These are phyloP conservation scores for Aspergillus homomorphus DNA, from an alignment of 495 filamentous ascomycete genomes.

Conservation along the genomic window DNA sequence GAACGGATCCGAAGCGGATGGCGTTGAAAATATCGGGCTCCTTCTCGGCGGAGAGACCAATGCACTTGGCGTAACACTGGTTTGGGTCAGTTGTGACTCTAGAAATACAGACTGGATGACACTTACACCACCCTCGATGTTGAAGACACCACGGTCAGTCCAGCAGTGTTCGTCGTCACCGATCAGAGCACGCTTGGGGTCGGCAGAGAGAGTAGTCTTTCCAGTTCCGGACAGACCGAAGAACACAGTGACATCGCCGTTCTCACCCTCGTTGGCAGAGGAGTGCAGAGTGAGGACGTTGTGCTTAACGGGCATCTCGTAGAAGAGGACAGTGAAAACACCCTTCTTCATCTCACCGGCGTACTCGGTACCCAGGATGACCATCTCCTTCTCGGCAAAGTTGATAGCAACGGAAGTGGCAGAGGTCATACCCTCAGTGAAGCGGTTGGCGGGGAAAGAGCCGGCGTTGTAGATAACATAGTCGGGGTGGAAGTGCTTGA, in stretches of 20 bases:
- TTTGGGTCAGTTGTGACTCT: background rate
- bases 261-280: slow-evolving; percentile 83
- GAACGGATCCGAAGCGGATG: slow-evolving; percentile 93
- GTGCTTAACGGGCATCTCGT: slow-evolving; percentile 99
- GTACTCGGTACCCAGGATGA: slow-evolving; percentile 98
- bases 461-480: slow-evolving; percentile 99
- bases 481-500: slow-evolving; percentile 95
- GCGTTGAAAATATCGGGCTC: slow-evolving; percentile 97
- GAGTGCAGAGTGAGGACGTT: slow-evolving; percentile 97
- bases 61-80: slow-evolving; percentile 93
- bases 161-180: slow-evolving; percentile 99
- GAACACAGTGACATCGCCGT: slow-evolving; percentile 95
- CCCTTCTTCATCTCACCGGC: slow-evolving; percentile 99
- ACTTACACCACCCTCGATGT: slow-evolving; percentile 83
- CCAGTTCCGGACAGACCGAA: slow-evolving; percentile 98
- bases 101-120: background rate
- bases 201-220: slow-evolving; percentile 97
- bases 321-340: slow-evolving; percentile 98
- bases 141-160: slow-evolving; percentile 95
- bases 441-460: slow-evolving; percentile 97
- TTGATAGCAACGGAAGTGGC: slow-evolving; percentile 84
- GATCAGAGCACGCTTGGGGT: slow-evolving; percentile 92
- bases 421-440: slow-evolving; percentile 97
- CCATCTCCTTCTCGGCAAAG: slow-evolving; percentile 91
- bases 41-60: slow-evolving; percentile 97